Conservation (phyloP, 169 alveolate species). For the Plasmodium billcollinsi region DNA sequence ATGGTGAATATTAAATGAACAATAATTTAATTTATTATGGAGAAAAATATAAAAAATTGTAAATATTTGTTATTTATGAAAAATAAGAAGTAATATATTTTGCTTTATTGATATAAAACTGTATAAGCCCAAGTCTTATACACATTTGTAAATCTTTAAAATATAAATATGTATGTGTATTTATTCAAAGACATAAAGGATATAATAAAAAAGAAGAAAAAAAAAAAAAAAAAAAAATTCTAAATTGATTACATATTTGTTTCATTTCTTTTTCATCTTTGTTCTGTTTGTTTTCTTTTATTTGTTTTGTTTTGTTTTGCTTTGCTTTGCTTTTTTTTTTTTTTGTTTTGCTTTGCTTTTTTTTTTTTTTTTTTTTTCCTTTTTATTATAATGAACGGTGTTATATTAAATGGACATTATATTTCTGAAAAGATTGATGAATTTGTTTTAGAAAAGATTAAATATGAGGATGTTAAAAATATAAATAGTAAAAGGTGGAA, state of each 20-base stretch:
- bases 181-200: too few species aligned
- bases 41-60: too few species aligned
- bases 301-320: neutral
- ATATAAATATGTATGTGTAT: too few species aligned
- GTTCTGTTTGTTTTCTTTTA: neutral
- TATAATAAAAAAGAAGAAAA: too few species aligned
- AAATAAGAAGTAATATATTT: too few species aligned
- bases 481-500: neutral
- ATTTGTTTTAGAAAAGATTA: conserved; percentile 21
- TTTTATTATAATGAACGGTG: conserved; percentile 21
- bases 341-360: neutral
- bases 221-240: too few species aligned
- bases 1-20: too few species aligned
- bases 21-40: too few species aligned
- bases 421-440: conserved; percentile 37
- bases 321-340: neutral
- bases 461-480: conserved; percentile 4
- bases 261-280: neutral
- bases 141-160: too few species aligned
- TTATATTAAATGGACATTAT: conserved; percentile 19
- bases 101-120: too few species aligned
- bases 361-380: neutral
- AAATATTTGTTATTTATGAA: too few species aligned
- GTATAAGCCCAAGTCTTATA: too few species aligned
- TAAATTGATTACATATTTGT: neutral